phyloP scores from a whole-genome alignment of 208 protist species.

The Trypanosomatidae sp. region DNA sequence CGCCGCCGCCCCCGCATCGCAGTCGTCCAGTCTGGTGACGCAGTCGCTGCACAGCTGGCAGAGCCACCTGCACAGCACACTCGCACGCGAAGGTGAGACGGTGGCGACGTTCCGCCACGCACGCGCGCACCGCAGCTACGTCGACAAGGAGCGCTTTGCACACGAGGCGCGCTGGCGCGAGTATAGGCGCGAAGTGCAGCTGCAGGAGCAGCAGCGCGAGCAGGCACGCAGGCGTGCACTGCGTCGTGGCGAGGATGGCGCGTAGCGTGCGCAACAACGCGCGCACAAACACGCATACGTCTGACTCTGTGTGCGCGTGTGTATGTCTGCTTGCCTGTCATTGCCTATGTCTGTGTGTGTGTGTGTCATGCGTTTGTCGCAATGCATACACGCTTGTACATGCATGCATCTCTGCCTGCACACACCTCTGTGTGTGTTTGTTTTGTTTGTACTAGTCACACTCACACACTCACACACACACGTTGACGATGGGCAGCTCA shows the following conservation, averaged over 20 bases:
- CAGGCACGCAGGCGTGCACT: conserved; percentile 30
- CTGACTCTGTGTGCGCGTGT: no score
- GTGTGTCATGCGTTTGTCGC: no score
- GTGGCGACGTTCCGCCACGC: conserved; percentile 49
- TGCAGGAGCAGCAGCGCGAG: conserved; percentile 35
- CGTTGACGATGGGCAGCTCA: conserved; percentile 46
- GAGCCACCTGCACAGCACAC: conserved; percentile 19
- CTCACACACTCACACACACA: neutral
- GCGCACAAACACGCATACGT: no score
- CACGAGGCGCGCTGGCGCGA: conserved; percentile 52
- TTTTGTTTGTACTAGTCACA: no score
- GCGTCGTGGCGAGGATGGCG: no score
- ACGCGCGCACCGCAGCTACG: conserved; percentile 31
- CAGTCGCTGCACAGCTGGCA: conserved; percentile 57
- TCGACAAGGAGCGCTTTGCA: conserved; percentile 49
- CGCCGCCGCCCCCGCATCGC: no score
- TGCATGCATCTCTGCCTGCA: no score
- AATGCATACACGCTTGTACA: no score
- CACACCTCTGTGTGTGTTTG: no score
- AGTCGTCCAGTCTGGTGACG: conserved; percentile 32
- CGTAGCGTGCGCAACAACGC: no score
- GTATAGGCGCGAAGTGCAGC: conserved; percentile 30
- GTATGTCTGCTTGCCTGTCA: no score
- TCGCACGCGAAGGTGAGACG: conserved; percentile 54
- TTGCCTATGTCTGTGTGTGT: no score